A percentile compares a stretch with the other conserved stretches of the same genome.
phyloP scores from a whole-genome alignment of 345 rosid genomes.

The Eucalyptus sp. region DNA sequence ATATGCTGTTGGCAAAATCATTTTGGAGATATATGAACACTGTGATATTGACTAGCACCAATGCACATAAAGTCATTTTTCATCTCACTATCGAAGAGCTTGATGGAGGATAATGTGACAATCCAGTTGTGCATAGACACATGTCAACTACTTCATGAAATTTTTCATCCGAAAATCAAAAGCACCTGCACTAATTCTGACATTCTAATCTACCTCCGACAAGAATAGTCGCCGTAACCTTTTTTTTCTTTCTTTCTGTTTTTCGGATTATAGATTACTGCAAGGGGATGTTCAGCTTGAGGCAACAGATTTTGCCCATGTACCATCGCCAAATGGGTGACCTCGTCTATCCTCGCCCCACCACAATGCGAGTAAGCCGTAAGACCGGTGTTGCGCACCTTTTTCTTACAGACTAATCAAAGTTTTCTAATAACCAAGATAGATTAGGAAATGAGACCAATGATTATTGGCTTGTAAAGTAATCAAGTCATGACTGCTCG shows the following conservation, averaged over 20 bases:
- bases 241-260: too few relatives aligned
- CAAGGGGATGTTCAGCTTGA: neutral
- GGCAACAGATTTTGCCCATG: neutral
- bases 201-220: neutral
- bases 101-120: too few relatives aligned
- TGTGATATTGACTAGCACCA: neutral
- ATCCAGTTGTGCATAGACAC: neutral
- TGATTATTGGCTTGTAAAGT: neutral
- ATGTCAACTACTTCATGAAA: neutral
- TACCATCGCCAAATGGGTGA: neutral
- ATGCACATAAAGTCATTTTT: too few relatives aligned
- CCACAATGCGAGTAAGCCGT: neutral
- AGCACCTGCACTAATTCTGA: neutral
- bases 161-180: neutral
- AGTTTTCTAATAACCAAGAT: neutral
- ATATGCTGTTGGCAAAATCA: neutral
- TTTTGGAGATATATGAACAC: neutral
- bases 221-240: neutral
- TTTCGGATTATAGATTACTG: too few relatives aligned
- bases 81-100: too few relatives aligned
- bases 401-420: neutral
- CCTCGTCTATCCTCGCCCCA: neutral
- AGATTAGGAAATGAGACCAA: neutral
- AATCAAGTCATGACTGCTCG: neutral
- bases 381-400: neutral